Percentiles rank a stretch among this genome's conserved stretches.
phyloP scores from a whole-genome alignment of 768 basidiomycete species.

The Collybia mongolica region DNA sequence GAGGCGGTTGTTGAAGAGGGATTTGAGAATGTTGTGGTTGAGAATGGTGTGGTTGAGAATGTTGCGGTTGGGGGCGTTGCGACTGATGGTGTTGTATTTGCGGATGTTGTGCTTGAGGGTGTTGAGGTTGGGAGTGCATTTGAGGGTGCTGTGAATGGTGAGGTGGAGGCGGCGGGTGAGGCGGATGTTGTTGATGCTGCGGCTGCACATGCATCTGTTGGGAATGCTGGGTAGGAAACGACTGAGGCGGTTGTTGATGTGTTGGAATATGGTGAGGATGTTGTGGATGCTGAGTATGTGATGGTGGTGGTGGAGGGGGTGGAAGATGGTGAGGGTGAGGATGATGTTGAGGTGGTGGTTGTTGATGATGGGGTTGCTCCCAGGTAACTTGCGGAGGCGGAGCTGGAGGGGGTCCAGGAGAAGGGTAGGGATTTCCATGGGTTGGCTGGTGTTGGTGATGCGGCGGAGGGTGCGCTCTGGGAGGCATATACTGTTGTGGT shows the following conservation, averaged over 20 bases:
- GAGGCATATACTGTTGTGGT: slow-evolving; percentile 31
- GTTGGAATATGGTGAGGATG: too few species aligned
- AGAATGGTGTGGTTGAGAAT: slow-evolving; percentile 10
- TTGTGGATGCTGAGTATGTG: slow-evolving; percentile 18
- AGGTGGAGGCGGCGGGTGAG: slow-evolving; percentile 20
- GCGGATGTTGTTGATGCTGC: slow-evolving; percentile 16
- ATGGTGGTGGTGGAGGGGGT: slow-evolving; percentile 14
- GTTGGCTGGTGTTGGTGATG: slow-evolving; percentile 31
- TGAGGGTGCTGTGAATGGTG: slow-evolving; percentile 16
- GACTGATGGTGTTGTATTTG: slow-evolving; percentile 10
- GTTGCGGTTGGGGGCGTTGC: slow-evolving; percentile 13
- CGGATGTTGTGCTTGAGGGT: slow-evolving; percentile 14
- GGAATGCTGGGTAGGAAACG: slow-evolving; percentile 18
- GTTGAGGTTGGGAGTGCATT: slow-evolving; percentile 14
- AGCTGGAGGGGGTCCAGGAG: slow-evolving; percentile 38
- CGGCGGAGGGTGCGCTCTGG: slow-evolving; percentile 25
- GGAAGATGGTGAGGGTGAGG: slow-evolving; percentile 16
- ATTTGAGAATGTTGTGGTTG: slow-evolving; percentile 5
- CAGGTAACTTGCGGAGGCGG: slow-evolving; percentile 40
- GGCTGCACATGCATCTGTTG: slow-evolving; percentile 16
- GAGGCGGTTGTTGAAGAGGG: slow-evolving; percentile 11
- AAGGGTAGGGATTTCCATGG: slow-evolving; percentile 45
- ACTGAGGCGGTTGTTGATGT: slow-evolving; percentile 9
- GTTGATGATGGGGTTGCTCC: slow-evolving; percentile 29
- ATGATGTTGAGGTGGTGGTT: slow-evolving; percentile 19